phyloP scores from a whole-genome alignment of 257 asterid species.

The Prunella vulgaris region DNA sequence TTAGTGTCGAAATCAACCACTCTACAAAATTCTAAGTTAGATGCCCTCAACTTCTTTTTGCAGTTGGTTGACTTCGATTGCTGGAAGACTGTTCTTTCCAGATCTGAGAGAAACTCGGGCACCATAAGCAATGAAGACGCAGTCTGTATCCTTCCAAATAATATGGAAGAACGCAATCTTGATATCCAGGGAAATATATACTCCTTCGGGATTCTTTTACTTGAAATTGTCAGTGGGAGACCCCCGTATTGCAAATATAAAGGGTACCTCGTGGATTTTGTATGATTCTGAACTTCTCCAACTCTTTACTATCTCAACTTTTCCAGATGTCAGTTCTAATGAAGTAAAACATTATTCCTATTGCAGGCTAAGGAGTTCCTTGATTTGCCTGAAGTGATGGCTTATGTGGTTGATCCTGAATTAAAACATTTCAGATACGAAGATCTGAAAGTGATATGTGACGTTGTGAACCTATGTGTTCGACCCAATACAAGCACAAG shows the following conservation, averaged over 20 bases:
- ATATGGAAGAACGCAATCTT: constrained; percentile 39
- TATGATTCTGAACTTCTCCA: constrained; percentile 20
- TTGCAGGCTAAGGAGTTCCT: constrained; percentile 77
- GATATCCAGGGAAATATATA: constrained; percentile 56
- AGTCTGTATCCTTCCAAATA: constrained; percentile 34
- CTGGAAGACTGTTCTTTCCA: constrained; percentile 54
- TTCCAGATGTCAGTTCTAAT: neutral
- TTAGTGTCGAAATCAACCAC: neutral
- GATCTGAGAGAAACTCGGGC: constrained; percentile 44
- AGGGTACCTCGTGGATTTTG: constrained; percentile 86
- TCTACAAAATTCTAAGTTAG: constrained; percentile 4
- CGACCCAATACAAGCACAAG: constrained; percentile 40
- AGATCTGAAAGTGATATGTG: constrained; percentile 73
- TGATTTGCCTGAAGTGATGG: constrained; percentile 60
- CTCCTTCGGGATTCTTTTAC: constrained; percentile 64
- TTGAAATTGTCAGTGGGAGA: constrained; percentile 80
- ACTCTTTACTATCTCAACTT: neutral
- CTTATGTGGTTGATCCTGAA: constrained; percentile 75
- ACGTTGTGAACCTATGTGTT: constrained; percentile 59
- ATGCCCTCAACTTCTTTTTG: constrained; percentile 13
- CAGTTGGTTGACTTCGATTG: constrained; percentile 56
- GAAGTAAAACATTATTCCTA: neutral
- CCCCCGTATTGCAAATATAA: constrained; percentile 54
- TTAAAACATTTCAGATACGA: constrained; percentile 69
- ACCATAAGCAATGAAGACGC: constrained; percentile 40